These are phyloP conservation scores for Corylus avellana DNA, from an alignment of 306 rosid species.

Conservation along the genomic window DNA sequence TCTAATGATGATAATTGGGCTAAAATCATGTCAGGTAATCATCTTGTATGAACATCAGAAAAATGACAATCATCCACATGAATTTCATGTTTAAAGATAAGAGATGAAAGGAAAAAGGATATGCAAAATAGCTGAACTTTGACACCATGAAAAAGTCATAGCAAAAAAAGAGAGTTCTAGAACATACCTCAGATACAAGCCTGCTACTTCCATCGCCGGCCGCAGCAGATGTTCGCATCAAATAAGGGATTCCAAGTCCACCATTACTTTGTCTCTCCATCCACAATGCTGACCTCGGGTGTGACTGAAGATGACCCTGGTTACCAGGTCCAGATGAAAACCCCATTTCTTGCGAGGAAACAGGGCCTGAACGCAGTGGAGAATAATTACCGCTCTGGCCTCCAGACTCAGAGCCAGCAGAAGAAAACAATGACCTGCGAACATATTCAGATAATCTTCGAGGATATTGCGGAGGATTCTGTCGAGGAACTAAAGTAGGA, in stretches of 20 bases:
- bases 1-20: not conserved
- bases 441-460: constrained; percentile 78
- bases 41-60: not conserved
- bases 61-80: not conserved
- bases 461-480: constrained; percentile 69
- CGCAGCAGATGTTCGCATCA: constrained; percentile 67
- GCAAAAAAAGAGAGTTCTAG: constrained; percentile 24
- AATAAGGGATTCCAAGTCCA: constrained; percentile 70
- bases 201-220: constrained; percentile 76
- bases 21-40: not conserved
- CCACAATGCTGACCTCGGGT: constrained; percentile 64
- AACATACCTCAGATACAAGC: constrained; percentile 88
- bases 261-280: constrained; percentile 73
- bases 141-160: constrained; percentile 1
- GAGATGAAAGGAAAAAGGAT: not conserved
- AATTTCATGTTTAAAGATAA: not conserved
- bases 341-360: constrained; percentile 55
- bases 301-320: constrained; percentile 46
- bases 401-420: constrained; percentile 64
- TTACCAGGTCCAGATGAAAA: constrained; percentile 52
- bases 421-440: constrained; percentile 70
- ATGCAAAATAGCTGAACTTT: not conserved
- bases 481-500: constrained; percentile 67
- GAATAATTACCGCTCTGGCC: constrained; percentile 48
- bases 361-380: constrained; percentile 57